phyloP scores from a whole-genome alignment of 306 rosid genomes.

The Abrus precatorius region DNA sequence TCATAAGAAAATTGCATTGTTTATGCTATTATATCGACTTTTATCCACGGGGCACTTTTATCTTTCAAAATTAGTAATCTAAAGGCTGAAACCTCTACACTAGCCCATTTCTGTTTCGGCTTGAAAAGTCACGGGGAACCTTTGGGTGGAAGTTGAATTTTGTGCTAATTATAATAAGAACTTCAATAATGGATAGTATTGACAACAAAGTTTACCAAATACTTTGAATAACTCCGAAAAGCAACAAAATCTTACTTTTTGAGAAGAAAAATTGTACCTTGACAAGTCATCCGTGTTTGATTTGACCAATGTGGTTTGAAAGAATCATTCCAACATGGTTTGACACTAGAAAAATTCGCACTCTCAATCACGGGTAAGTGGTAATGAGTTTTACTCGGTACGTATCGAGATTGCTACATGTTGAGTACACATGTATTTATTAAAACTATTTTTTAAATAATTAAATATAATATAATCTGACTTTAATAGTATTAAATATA shows the following conservation, averaged over 20 bases:
- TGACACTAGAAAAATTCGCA: too few species aligned
- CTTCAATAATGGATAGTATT: neutral
- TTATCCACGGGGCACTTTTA: neutral
- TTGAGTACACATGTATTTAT: too few species aligned
- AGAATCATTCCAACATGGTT: too few species aligned
- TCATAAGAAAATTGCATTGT: neutral
- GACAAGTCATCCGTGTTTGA: neutral
- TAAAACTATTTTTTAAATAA: too few species aligned
- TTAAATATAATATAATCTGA: too few species aligned
- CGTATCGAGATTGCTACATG: too few species aligned
- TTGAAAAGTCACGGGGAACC: neutral
- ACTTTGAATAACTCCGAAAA: slow-evolving; percentile 23
- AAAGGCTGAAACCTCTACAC: neutral
- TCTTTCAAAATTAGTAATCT: neutral
- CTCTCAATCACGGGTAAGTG: too few species aligned
- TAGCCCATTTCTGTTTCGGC: neutral
- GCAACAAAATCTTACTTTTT: slow-evolving; percentile 50
- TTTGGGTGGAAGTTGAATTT: slow-evolving; percentile 21
- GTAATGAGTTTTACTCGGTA: too few species aligned
- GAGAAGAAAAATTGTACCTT: slow-evolving; percentile 42
- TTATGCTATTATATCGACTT: neutral
- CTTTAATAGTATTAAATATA: too few species aligned
- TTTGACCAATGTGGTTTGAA: too few species aligned
- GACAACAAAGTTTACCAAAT: slow-evolving; percentile 35
- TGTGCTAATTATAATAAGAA: neutral